Base-by-base conservation (phyloP, 192 early-diverging fungal genomes). In the Coemansia sp. region DNA sequence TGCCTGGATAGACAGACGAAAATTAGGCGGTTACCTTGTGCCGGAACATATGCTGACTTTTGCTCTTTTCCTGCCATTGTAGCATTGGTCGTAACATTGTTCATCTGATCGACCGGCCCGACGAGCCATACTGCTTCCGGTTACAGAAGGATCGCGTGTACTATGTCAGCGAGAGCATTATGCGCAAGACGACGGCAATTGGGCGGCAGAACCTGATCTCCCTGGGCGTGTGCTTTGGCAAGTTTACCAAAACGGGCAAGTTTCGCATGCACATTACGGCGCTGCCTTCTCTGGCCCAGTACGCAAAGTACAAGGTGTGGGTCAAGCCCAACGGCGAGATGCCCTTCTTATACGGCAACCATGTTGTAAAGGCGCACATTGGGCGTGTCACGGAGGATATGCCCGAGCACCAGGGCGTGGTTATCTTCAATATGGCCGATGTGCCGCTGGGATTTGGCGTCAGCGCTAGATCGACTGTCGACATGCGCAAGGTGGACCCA, bases 311-410 rank as follows among this genome's bases (percentile, higher is more conserved):
- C 87, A 97, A 99, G 82, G 90, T 99, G 58, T 99, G 97, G 96
- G 90, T 99, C 53, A 99, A 98, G 78, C 95, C 97, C 39, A 96
- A 93, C 72, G 97, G 97, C 57, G 97, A 99, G 82, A 98, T 96
- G 95, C 92, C 94, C 10, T 99, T 94, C 85, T 66, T 99, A 64
- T 99, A 99, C 70, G 96, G 97, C 12, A 99, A 99, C 86, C 91
- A 99, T 73, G 86, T 98, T 42, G 86, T 96, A 59, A 99, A 97
- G 78, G 97, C 96, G 10, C 97, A 99, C 72, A 83, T 99, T 64
- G 95, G 95, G 18, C 84, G 97, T 45, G 94, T 97, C 59, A 97
- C 97, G 8, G 97, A 99, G 72, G 95, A 99, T 78, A 97, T 94
- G 25, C 97, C 97, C 31, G 94, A 97, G 75, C 93, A 99, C 80